phyloP scores from a whole-genome alignment of 768 basidiomycete species.

The Pleurotus djamor region DNA sequence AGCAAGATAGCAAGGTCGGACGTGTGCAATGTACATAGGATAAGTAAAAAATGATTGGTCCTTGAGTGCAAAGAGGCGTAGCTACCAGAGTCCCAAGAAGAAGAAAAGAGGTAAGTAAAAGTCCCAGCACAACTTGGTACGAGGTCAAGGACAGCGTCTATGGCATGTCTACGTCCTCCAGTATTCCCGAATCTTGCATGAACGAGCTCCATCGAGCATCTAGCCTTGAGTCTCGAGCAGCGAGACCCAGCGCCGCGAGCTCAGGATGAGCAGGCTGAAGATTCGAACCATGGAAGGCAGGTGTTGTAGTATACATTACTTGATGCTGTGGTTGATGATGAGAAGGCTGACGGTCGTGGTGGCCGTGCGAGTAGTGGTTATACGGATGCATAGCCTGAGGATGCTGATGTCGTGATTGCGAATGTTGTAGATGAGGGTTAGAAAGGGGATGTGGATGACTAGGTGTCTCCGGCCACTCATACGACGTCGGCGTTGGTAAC shows the following conservation, averaged over 20 bases:
- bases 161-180: constrained; percentile 25
- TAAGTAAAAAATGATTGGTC: no score
- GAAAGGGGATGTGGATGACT: background rate
- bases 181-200: constrained; percentile 52
- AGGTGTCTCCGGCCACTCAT: background rate
- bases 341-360: background rate
- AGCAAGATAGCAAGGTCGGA: no score
- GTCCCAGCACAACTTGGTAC: no score
- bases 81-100: no score
- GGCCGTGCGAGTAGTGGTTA: background rate
- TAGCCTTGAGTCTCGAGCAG: constrained; percentile 49
- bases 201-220: constrained; percentile 62
- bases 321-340: constrained; percentile 10
- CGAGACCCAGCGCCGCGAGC: constrained; percentile 59
- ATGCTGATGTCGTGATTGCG: no score
- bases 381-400: background rate
- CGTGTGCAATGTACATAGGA: no score
- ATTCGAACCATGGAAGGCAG: constrained; percentile 9
- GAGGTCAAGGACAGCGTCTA: background rate
- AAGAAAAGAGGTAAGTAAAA: no score
- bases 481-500: background rate
- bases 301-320: constrained; percentile 1
- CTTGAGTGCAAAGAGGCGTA: no score
- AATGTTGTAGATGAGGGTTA: background rate
- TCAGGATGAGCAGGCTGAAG: constrained; percentile 32